A percentile compares a stretch with the other conserved stretches of the same genome.
These are phyloP conservation scores for Zygoascus tannicola DNA, from an alignment of 805 yeast species.

Conservation along the genomic window DNA sequence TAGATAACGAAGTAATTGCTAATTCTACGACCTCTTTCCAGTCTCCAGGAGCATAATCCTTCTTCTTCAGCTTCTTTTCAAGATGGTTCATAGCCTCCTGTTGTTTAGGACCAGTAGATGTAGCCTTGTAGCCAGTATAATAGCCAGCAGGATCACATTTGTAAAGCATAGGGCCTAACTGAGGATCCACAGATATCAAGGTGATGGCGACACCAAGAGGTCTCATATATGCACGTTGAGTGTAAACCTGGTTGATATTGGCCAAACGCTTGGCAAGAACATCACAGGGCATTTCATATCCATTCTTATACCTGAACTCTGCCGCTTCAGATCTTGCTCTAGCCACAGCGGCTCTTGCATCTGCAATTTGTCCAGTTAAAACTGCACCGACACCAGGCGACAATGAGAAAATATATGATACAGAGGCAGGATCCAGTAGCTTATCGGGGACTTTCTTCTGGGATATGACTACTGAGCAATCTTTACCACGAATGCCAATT, in stretches of 20 bases:
- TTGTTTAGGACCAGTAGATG: constrained; percentile 94
- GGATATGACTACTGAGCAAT: constrained; percentile 77
- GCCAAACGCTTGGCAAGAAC: constrained; percentile 92
- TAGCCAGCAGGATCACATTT: constrained; percentile 98
- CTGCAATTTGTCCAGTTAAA: constrained; percentile 81
- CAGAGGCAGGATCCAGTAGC: constrained; percentile 78
- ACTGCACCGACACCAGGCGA: constrained; percentile 79
- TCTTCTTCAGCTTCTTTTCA: constrained; percentile 81
- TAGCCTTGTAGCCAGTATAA: constrained; percentile 81
- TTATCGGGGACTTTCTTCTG: constrained; percentile 97
- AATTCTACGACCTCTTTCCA: constrained; percentile 86
- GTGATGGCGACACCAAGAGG: constrained; percentile 93
- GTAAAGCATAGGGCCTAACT: constrained; percentile 77
- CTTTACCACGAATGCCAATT: constrained; percentile 77
- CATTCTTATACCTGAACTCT: constrained; percentile 87
- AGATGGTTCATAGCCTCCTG: constrained; percentile 86
- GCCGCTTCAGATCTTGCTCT: constrained; percentile 95
- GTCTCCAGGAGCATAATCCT: constrained; percentile 60
- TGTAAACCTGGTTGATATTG: constrained; percentile 86
- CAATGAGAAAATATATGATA: constrained; percentile 75
- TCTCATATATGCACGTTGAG: constrained; percentile 98
- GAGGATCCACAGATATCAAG: constrained; percentile 81
- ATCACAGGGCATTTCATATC: constrained; percentile 95
- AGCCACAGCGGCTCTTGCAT: constrained; percentile 80
- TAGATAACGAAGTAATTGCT: constrained; percentile 78